These are phyloP conservation scores for Dactylellina cionopaga DNA, from an alignment of 2,329 filamentous ascomycete species.

Conservation along the genomic window DNA sequence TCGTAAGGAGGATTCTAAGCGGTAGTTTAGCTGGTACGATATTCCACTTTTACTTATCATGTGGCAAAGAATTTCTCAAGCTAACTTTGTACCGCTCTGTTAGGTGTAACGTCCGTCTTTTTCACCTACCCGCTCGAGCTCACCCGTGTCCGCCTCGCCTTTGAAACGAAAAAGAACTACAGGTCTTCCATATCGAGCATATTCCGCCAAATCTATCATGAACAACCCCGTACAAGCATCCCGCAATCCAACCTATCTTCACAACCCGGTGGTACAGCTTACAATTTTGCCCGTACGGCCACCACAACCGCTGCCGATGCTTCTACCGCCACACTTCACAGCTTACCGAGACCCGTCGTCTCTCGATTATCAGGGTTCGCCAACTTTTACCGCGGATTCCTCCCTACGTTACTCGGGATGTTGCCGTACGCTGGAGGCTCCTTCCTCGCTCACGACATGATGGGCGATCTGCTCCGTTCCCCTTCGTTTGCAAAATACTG, in stretches of 20 bases:
- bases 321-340: slow-evolving; percentile 63
- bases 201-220: slow-evolving; percentile 85
- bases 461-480: slow-evolving; percentile 81
- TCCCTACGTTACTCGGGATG: slow-evolving; percentile 91
- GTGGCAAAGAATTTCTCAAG: no score
- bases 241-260: slow-evolving; percentile 59
- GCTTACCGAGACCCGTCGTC: slow-evolving; percentile 59
- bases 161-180: slow-evolving; percentile 83
- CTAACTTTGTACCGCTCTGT: no score
- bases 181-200: slow-evolving; percentile 78
- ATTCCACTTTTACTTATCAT: no score
- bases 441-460: slow-evolving; percentile 92
- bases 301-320: slow-evolving; percentile 59
- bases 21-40: slow-evolving; percentile 72
- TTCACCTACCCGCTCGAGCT: slow-evolving; percentile 96
- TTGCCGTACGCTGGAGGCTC: slow-evolving; percentile 94
- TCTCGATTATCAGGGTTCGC: slow-evolving; percentile 73
- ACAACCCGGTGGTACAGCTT: slow-evolving; percentile 50
- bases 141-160: slow-evolving; percentile 89
- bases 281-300: slow-evolving; percentile 39
- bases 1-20: slow-evolving; percentile 76
- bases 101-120: slow-evolving; percentile 92
- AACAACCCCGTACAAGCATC: slow-evolving; percentile 65
- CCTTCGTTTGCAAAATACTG: slow-evolving; percentile 76
- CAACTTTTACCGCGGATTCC: slow-evolving; percentile 97